These are phyloP conservation scores for Solanum etuberosum DNA, from an alignment of 257 asterid genomes.

Conservation along the genomic window DNA sequence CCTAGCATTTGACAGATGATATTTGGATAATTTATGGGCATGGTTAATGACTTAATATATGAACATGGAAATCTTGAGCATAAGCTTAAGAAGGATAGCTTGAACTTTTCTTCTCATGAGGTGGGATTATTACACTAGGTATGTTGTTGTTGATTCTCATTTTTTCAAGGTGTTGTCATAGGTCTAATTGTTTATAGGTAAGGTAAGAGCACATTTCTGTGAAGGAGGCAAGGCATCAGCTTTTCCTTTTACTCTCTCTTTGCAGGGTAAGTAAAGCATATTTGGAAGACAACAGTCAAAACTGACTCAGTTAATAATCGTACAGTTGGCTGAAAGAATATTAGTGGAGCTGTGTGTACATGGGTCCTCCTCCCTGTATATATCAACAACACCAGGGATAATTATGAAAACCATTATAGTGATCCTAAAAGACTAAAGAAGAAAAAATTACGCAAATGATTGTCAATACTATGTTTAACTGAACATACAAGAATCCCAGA, in stretches of 20 bases:
- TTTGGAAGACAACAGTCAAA: neutral
- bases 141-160: neutral
- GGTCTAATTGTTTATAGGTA: neutral
- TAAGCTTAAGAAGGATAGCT: neutral
- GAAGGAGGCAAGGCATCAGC: neutral
- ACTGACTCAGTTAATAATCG: neutral
- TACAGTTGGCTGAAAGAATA: neutral
- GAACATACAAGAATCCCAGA: neutral
- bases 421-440: neutral
- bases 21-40: neutral
- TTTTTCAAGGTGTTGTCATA: neutral
- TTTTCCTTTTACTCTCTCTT: neutral
- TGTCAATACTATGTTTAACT: neutral
- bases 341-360: neutral
- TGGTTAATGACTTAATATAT: neutral
- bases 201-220: neutral
- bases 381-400: neutral
- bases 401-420: neutral
- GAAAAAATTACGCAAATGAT: neutral
- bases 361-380: neutral
- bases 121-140: neutral
- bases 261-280: neutral
- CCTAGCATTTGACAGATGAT: neutral
- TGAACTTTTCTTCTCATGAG: neutral
- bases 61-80: neutral